Percentiles rank a stretch among this genome's conserved stretches.
phyloP scores from a whole-genome alignment of 768 basidiomycete species.

The Russula virescens region DNA sequence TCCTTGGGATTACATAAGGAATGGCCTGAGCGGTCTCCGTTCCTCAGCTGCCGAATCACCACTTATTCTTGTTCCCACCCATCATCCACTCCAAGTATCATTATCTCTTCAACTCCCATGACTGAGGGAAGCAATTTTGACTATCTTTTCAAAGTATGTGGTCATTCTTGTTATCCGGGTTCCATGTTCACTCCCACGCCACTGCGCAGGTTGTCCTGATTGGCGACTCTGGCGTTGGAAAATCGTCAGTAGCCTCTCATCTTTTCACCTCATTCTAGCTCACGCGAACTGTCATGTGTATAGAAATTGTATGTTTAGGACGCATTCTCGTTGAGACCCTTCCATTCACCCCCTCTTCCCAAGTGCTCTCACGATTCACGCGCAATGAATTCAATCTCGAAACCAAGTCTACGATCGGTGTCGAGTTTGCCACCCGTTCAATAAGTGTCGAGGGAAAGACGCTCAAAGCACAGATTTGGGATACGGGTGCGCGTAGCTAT shows the following conservation, averaged over 20 bases:
- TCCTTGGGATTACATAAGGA: no score
- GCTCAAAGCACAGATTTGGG: constrained; percentile 98
- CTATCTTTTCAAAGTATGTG: constrained; percentile 92
- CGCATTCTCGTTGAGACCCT: not conserved
- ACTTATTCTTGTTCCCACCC: constrained; percentile 1
- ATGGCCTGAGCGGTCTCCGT: no score
- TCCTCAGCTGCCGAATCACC: not conserved
- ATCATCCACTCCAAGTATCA: constrained; percentile 25
- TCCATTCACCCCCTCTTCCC: constrained; percentile 21
- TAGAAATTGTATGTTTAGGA: constrained; percentile 58
- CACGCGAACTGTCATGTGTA: constrained; percentile 1
- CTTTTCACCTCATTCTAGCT: constrained; percentile 2
- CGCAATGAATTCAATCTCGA: constrained; percentile 99
- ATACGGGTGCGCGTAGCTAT: constrained; percentile 65
- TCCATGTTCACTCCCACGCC: not conserved
- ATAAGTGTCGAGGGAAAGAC: constrained; percentile 96
- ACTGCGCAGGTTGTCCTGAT: constrained; percentile 84
- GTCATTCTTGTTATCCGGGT: not conserved
- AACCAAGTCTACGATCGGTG: constrained; percentile 98
- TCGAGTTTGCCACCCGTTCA: constrained; percentile 96
- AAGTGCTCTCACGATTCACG: constrained; percentile 99
- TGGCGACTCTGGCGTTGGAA: constrained; percentile 98
- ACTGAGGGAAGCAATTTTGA: constrained; percentile 95
- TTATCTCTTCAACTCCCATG: constrained; percentile 42
- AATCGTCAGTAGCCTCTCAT: constrained; percentile 73